phyloP scores from a whole-genome alignment of 1,284 basidiomycete species.

The Cryptococcus floricola region DNA sequence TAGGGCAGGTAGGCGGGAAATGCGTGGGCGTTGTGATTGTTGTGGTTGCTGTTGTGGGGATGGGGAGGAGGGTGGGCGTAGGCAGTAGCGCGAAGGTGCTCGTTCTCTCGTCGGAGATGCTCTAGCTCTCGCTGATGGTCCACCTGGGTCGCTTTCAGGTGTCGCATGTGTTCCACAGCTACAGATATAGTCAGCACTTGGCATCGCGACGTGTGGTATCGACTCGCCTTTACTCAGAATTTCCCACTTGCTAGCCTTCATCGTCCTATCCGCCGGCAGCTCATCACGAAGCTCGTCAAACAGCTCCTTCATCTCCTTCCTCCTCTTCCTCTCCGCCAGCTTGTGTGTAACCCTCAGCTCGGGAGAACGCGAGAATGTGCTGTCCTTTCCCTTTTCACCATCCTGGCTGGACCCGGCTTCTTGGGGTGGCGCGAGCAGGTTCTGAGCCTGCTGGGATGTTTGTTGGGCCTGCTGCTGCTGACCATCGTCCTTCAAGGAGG shows the following conservation, averaged over 20 bases:
- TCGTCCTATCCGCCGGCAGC: conserved; percentile 80
- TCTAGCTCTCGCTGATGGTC: conserved; percentile 75
- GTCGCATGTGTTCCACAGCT: conserved; percentile 76
- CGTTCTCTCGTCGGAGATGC: conserved; percentile 66
- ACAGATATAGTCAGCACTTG: neutral
- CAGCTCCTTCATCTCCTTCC: conserved; percentile 96
- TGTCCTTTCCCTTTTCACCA: conserved; percentile 49
- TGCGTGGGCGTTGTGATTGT: conserved; percentile 4
- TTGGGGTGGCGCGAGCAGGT: neutral
- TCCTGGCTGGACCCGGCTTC: neutral
- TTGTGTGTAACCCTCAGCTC: conserved; percentile 91
- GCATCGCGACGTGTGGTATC: neutral
- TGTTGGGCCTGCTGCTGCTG: conserved; percentile 1
- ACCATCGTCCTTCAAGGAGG: conserved; percentile 2
- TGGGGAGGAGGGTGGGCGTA: conserved; percentile 7
- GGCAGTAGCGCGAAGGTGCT: conserved; percentile 20
- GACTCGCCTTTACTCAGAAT: conserved; percentile 81
- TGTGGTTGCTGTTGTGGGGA: conserved; percentile 3
- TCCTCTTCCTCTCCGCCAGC: conserved; percentile 84
- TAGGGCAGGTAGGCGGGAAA: neutral
- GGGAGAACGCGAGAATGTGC: conserved; percentile 88
- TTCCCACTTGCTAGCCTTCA: conserved; percentile 97
- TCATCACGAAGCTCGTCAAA: conserved; percentile 91
- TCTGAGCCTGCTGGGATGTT: neutral
- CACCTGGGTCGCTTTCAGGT: conserved; percentile 68